A percentile compares a stretch with the other conserved stretches of the same genome.
Evolutionary conservation across 768 basidiomycete species (phyloP).

Genomic region (Ramaria sp.): DNA sequence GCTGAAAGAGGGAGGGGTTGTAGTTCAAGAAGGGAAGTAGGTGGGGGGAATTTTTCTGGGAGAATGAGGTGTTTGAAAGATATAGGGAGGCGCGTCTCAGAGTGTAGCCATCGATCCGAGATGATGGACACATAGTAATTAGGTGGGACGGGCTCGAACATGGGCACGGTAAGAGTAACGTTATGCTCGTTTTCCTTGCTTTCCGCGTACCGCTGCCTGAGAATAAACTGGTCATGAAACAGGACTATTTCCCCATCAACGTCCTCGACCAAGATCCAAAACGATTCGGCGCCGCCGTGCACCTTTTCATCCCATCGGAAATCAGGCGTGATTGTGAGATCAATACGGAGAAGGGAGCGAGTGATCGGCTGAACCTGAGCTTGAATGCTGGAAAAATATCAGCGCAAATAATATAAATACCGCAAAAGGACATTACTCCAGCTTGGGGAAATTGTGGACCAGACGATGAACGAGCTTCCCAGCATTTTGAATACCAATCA

Average conservation of each 20-base stretch:
- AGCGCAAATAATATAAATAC: neutral
- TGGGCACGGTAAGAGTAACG: slow-evolving; percentile 88
- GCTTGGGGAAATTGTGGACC: slow-evolving; percentile 93
- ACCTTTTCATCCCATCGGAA: slow-evolving; percentile 97
- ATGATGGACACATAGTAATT: slow-evolving; percentile 96
- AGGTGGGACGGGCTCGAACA: slow-evolving; percentile 95
- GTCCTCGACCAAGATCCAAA: slow-evolving; percentile 92
- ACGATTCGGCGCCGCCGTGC: slow-evolving; percentile 80
- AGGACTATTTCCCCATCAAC: slow-evolving; percentile 95
- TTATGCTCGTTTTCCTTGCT: slow-evolving; percentile 64
- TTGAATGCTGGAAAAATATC: slow-evolving; percentile 46
- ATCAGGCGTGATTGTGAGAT: slow-evolving; percentile 91
- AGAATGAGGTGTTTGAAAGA: slow-evolving; percentile 98
- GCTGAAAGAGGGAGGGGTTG: slow-evolving; percentile 85
- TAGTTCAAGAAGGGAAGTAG: slow-evolving; percentile 87
- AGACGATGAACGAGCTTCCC: slow-evolving; percentile 85
- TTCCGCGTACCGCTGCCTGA: slow-evolving; percentile 84
- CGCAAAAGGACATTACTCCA: slow-evolving; percentile 47
- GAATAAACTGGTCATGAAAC: slow-evolving; percentile 87
- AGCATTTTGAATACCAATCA: slow-evolving; percentile 89
- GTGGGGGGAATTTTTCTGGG: slow-evolving; percentile 91
- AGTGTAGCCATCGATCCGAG: slow-evolving; percentile 92
- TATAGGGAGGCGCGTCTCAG: slow-evolving; percentile 88
- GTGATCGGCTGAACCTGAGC: slow-evolving; percentile 98
- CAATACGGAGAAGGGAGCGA: slow-evolving; percentile 81